These are phyloP conservation scores for Boechera retrofracta DNA, from an alignment of 345 rosid genomes.

Conservation along the genomic window DNA sequence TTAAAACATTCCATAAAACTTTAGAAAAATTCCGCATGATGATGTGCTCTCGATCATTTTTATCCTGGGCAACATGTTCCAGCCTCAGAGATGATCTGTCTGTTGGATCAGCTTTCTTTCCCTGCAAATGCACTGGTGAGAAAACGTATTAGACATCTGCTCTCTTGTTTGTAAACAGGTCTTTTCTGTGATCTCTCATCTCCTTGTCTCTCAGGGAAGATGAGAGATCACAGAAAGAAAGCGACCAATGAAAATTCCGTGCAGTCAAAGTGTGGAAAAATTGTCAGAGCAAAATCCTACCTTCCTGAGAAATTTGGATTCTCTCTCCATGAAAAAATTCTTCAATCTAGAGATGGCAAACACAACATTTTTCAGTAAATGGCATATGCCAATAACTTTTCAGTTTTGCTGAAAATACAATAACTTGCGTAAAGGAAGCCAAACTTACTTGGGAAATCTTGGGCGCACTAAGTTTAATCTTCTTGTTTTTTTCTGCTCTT, in stretches of 20 bases:
- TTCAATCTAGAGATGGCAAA: constrained; percentile 51
- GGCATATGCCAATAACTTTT: constrained; percentile 1
- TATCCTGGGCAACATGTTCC: constrained; percentile 40
- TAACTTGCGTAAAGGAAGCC: constrained; percentile 14
- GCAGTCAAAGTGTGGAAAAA: constrained; percentile 3
- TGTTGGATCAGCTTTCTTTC: constrained; percentile 33
- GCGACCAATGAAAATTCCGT: background rate
- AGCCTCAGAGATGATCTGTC: constrained; percentile 28
- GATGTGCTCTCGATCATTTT: constrained; percentile 54
- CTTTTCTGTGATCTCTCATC: background rate
- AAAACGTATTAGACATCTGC: constrained; percentile 25
- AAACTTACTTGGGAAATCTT: constrained; percentile 54
- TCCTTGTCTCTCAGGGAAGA: background rate
- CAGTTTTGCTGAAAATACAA: background rate
- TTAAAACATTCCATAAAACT: constrained; percentile 79
- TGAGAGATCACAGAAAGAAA: background rate
- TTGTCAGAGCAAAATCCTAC: constrained; percentile 36
- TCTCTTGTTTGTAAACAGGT: background rate
- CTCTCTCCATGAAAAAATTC: constrained; percentile 38
- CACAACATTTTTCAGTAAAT: constrained; percentile 5
- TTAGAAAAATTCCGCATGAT: constrained; percentile 72
- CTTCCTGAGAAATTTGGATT: constrained; percentile 46
- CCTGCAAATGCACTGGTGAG: constrained; percentile 41
- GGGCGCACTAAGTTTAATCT: constrained; percentile 53
- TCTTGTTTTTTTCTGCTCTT: constrained; percentile 59